Evolutionary conservation across 805 yeast genomes (phyloP).

Genomic region (Hanseniaspora lachancei): DNA sequence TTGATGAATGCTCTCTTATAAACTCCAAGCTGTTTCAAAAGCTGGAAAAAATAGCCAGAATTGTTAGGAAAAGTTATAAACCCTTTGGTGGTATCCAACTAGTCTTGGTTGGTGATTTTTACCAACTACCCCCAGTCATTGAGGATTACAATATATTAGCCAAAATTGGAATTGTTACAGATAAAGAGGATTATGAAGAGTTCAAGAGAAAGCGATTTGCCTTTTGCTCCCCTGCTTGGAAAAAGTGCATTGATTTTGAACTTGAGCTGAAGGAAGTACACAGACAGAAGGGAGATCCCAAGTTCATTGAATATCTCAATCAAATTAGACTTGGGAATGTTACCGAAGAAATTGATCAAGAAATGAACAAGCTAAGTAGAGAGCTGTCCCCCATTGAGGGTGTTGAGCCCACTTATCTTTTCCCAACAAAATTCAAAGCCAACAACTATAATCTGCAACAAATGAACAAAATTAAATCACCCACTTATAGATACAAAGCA

Average conservation of each 20-base stretch:
- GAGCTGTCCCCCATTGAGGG: conserved; percentile 42
- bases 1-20: conserved; percentile 93
- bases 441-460: conserved; percentile 47
- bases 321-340: conserved; percentile 57
- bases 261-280: conserved; percentile 52
- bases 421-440: conserved; percentile 61
- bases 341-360: conserved; percentile 34
- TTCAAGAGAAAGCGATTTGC: conserved; percentile 36
- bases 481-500: conserved; percentile 34
- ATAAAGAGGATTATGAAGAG: conserved; percentile 14
- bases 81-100: conserved; percentile 95
- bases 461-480: conserved; percentile 36
- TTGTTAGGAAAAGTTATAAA: conserved; percentile 31
- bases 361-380: conserved; percentile 41
- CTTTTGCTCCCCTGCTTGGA: conserved; percentile 56
- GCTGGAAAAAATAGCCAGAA: conserved; percentile 54
- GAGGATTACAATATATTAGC: conserved; percentile 21
- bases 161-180: background rate
- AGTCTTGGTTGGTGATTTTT: conserved; percentile 84
- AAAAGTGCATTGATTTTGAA: conserved; percentile 40
- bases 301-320: conserved; percentile 60
- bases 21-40: conserved; percentile 69
- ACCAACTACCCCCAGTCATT: conserved; percentile 73
- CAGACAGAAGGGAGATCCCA: conserved; percentile 63
- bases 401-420: conserved; percentile 62